These are phyloP conservation scores for Chytriomyces confervae DNA, from an alignment of 192 early-diverging fungal genomes.

Conservation along the genomic window DNA sequence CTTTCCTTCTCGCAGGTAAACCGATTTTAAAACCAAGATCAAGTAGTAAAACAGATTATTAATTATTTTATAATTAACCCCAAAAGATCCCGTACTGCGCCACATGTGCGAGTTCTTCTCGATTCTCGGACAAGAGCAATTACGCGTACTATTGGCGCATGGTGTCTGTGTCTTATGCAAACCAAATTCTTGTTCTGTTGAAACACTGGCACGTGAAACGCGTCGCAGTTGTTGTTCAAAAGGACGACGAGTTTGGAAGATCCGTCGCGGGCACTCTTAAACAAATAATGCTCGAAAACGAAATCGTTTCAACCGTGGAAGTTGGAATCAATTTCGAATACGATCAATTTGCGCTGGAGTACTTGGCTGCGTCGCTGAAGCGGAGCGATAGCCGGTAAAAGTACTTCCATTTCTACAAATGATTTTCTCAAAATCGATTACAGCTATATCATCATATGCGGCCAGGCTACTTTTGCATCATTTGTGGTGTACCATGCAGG, in stretches of 20 bases:
- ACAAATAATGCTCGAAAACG: too few species aligned
- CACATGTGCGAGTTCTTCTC: neutral
- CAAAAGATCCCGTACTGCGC: slow-evolving; percentile 7
- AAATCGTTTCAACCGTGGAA: neutral
- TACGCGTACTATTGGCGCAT: slow-evolving; percentile 7
- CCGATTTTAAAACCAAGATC: too few species aligned
- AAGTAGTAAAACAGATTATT: too few species aligned
- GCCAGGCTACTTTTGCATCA: neutral
- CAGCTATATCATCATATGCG: neutral
- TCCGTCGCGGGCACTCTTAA: neutral
- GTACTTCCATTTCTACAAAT: too few species aligned
- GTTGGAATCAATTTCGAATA: neutral
- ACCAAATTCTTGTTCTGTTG: neutral
- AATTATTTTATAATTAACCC: too few species aligned
- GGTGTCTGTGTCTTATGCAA: neutral
- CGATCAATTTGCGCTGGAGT: neutral
- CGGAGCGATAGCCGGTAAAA: neutral
- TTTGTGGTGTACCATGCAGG: too few species aligned
- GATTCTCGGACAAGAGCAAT: slow-evolving; percentile 4
- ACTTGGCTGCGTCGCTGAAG: neutral
- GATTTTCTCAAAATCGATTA: too few species aligned
- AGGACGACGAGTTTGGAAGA: slow-evolving; percentile 7
- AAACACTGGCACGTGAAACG: neutral
- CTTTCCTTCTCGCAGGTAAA: neutral
- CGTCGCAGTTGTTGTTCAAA: slow-evolving; percentile 8